A percentile compares a stretch with the other conserved stretches of the same genome.
These are phyloP conservation scores for Physcomitrium patens DNA, from an alignment of 225 moss, liverwort and hornwort species.

Conservation along the genomic window DNA sequence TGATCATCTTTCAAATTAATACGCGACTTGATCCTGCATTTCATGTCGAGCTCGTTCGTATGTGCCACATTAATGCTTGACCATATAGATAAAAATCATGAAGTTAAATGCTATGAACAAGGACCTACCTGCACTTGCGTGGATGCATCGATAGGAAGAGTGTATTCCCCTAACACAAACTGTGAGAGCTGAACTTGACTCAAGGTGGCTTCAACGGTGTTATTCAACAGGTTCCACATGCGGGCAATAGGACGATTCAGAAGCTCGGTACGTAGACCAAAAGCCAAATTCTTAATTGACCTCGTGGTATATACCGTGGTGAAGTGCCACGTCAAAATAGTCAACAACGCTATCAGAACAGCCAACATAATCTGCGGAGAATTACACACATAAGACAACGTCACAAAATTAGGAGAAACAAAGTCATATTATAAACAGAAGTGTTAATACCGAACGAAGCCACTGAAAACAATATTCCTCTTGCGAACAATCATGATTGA, in stretches of 20 bases:
- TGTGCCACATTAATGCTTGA: conserved; percentile 10
- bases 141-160: conserved; percentile 47
- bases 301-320: conserved; percentile 81
- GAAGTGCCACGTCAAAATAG: conserved; percentile 90
- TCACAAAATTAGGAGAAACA: conserved; percentile 24
- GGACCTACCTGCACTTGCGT: conserved; percentile 59
- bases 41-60: not conserved
- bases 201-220: conserved; percentile 65
- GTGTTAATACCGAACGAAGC: not conserved
- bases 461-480: not conserved
- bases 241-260: conserved; percentile 79
- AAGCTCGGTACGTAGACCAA: conserved; percentile 71
- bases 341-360: conserved; percentile 71
- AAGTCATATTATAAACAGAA: not conserved
- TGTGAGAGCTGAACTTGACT: conserved; percentile 68
- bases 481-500: not conserved
- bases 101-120: not conserved
- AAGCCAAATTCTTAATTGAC: conserved; percentile 80
- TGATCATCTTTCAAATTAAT: conserved; percentile 7
- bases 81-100: not conserved
- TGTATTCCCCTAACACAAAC: conserved; percentile 61
- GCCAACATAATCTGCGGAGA: conserved; percentile 80
- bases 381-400: conserved; percentile 26
- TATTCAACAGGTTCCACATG: conserved; percentile 82
- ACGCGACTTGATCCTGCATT: conserved; percentile 3